phyloP scores from a whole-genome alignment of 306 rosid species.

The Lathyrus oleraceus region DNA sequence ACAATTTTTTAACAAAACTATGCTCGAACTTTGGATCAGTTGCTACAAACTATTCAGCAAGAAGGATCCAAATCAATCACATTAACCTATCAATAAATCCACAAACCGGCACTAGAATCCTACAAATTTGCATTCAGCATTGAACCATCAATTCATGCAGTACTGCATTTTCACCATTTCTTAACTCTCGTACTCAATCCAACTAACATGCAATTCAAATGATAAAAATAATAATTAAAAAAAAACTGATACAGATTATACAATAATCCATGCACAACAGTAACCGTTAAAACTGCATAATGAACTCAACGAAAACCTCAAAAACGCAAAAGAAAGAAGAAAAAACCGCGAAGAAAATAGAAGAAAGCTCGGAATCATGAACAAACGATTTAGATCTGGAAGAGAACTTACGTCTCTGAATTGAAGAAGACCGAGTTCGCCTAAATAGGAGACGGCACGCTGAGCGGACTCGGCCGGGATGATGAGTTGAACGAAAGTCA shows the following conservation, averaged over 20 bases:
- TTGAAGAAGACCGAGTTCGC: conserved; percentile 95
- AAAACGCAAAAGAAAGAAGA: conserved; percentile 20
- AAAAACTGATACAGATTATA: neutral
- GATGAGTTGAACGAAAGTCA: conserved; percentile 94
- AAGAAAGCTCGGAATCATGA: neutral
- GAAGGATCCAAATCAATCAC: conserved; percentile 37
- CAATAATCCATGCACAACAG: conserved; percentile 13
- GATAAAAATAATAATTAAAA: neutral
- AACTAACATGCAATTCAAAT: conserved; percentile 16
- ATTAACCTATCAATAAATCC: conserved; percentile 24
- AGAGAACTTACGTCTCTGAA: conserved; percentile 76
- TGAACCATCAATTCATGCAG: conserved; percentile 24
- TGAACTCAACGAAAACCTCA: conserved; percentile 9
- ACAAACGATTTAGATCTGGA: conserved; percentile 40
- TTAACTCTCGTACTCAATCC: conserved; percentile 9
- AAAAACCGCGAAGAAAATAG: no score
- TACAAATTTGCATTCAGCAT: conserved; percentile 20
- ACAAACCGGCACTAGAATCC: conserved; percentile 18
- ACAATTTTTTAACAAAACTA: neutral
- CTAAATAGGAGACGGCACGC: conserved; percentile 87
- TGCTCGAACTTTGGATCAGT: conserved; percentile 21
- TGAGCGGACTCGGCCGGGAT: conserved; percentile 94
- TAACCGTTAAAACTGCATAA: conserved; percentile 18
- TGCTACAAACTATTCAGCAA: conserved; percentile 6
- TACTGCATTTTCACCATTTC: conserved; percentile 25